Percentiles rank a stretch among this genome's conserved stretches.
Evolutionary conservation across 805 yeast genomes (phyloP).

Genomic region (Pichia phayaonensis): DNA sequence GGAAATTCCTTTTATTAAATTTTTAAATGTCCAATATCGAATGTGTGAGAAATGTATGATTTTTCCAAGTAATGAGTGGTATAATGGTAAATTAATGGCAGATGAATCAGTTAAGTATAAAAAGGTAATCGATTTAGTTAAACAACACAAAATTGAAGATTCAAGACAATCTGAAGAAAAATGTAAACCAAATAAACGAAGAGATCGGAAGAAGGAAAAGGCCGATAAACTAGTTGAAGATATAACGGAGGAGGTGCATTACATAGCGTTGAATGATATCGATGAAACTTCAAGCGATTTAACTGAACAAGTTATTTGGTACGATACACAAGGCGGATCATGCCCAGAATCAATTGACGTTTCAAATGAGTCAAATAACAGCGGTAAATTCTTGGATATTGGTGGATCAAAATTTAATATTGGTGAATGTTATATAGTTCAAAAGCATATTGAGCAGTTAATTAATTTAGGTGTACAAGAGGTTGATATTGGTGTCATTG

Average conservation of each 20-base stretch:
- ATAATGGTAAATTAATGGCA: slow-evolving; percentile 56
- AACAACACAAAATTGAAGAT: background rate
- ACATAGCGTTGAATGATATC: background rate
- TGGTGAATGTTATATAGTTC: slow-evolving; percentile 60
- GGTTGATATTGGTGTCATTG: slow-evolving; percentile 68
- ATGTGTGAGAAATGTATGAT: slow-evolving; percentile 76
- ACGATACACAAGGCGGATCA: slow-evolving; percentile 89
- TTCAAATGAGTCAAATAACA: slow-evolving; percentile 12
- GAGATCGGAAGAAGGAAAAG: slow-evolving; percentile 21
- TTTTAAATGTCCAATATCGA: slow-evolving; percentile 76
- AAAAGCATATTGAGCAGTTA: slow-evolving; percentile 47
- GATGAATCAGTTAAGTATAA: slow-evolving; percentile 48
- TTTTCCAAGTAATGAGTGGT: slow-evolving; percentile 64
- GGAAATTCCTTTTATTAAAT: slow-evolving; percentile 32
- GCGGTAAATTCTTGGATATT: slow-evolving; percentile 14
- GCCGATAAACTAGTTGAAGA: slow-evolving; percentile 5
- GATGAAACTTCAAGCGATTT: slow-evolving; percentile 33
- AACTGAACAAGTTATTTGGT: slow-evolving; percentile 58
- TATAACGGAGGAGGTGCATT: slow-evolving; percentile 29
- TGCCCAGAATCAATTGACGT: slow-evolving; percentile 52
- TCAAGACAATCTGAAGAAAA: background rate
- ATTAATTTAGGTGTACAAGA: slow-evolving; percentile 44
- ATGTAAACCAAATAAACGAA: background rate
- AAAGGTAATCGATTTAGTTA: slow-evolving; percentile 44
- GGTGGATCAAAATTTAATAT: slow-evolving; percentile 62